phyloP scores from a whole-genome alignment of 2,329 filamentous ascomycete species.

The Davidsoniella eucalypti region DNA sequence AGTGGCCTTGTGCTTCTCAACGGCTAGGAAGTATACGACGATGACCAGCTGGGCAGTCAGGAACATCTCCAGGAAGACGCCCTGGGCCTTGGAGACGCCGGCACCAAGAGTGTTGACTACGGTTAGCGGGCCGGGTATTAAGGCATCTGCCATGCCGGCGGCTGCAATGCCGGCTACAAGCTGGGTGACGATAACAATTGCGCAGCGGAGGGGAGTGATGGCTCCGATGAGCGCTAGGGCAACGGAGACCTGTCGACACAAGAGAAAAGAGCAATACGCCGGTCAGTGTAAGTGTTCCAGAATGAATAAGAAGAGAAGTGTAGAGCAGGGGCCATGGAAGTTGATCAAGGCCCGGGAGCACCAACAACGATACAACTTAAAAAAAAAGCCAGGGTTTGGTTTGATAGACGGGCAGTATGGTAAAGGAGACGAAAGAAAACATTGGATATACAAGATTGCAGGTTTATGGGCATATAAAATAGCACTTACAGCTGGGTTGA shows the following conservation, averaged over 20 bases:
- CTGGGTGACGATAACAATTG: conserved; percentile 38
- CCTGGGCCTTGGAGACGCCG: conserved; percentile 35
- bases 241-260: conserved; percentile 30
- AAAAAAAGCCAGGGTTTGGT: not conserved
- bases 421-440: conserved; percentile 5
- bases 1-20: conserved; percentile 58
- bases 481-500: conserved; percentile 31
- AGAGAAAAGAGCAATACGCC: not conserved
- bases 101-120: conserved; percentile 39
- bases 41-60: conserved; percentile 47
- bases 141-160: conserved; percentile 36
- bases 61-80: conserved; percentile 52
- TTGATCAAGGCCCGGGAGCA: not conserved
- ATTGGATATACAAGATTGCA: not conserved
- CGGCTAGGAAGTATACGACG: conserved; percentile 51
- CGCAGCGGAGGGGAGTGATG: conserved; percentile 33
- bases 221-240: conserved; percentile 42
- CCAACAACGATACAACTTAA: not conserved
- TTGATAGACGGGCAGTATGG: conserved; percentile 2
- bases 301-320: not conserved
- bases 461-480: not conserved
- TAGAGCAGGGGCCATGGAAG: not conserved
- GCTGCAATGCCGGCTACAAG: conserved; percentile 42
- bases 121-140: conserved; percentile 40
- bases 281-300: not conserved